These are phyloP conservation scores for Kwoniella shivajii DNA, from an alignment of 1,284 basidiomycete species.

Conservation along the genomic window DNA sequence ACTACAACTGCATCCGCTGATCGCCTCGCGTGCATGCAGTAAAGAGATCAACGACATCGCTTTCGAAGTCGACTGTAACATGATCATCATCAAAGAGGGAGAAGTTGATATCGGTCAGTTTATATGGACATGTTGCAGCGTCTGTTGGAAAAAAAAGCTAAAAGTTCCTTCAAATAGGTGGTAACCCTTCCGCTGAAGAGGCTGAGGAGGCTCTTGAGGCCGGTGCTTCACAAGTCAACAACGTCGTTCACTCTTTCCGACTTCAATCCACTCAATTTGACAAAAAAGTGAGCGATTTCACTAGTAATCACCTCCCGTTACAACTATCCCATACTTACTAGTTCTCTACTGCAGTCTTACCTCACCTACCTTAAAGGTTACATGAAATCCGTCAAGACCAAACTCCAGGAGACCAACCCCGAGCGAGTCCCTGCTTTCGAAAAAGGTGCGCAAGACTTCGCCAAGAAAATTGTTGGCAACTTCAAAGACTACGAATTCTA, in stretches of 20 bases:
- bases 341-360: conserved; percentile 58
- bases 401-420: conserved; percentile 65
- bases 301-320: neutral
- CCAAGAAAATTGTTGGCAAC: conserved; percentile 85
- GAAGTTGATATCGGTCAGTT: conserved; percentile 88
- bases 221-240: conserved; percentile 77
- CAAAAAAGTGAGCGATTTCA: conserved; percentile 66
- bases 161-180: conserved; percentile 60
- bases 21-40: conserved; percentile 55
- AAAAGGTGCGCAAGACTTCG: conserved; percentile 73
- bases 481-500: conserved; percentile 72
- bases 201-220: conserved; percentile 79
- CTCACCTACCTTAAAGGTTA: conserved; percentile 86
- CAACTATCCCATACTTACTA: neutral
- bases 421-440: conserved; percentile 80
- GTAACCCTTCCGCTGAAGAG: conserved; percentile 91
- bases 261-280: conserved; percentile 83
- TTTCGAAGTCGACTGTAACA: conserved; percentile 83
- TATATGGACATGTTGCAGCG: neutral
- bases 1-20: neutral
- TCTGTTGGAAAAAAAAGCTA: neutral
- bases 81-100: conserved; percentile 76
- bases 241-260: conserved; percentile 90
- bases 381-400: conserved; percentile 76
- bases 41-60: conserved; percentile 81